These are phyloP conservation scores for Mycosphaerelloides madeirae DNA, from an alignment of 2,329 filamentous ascomycete species.

Conservation along the genomic window DNA sequence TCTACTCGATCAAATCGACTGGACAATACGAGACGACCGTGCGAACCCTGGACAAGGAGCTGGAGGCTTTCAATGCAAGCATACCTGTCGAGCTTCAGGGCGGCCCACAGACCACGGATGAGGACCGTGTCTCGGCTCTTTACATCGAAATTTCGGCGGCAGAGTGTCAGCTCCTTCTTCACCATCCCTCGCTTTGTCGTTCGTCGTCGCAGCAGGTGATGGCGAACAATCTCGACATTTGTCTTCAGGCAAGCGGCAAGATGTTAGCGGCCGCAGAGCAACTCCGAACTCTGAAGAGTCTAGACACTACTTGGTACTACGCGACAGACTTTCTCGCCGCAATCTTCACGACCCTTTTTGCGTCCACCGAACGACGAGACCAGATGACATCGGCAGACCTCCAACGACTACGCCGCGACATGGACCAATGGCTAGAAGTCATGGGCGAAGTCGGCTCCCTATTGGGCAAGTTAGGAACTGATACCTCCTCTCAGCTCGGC, in stretches of 20 bases:
- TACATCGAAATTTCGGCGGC: conserved; percentile 48
- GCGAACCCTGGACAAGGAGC: conserved; percentile 59
- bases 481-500: background rate
- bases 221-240: conserved; percentile 51
- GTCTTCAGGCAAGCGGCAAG: conserved; percentile 60
- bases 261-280: conserved; percentile 58
- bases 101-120: conserved; percentile 39
- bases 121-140: conserved; percentile 45
- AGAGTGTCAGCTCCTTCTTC: conserved; percentile 48
- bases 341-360: conserved; percentile 67
- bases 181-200: conserved; percentile 50
- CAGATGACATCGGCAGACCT: conserved; percentile 57
- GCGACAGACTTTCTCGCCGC: conserved; percentile 67
- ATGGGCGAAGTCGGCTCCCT: conserved; percentile 62
- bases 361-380: conserved; percentile 62
- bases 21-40: conserved; percentile 57
- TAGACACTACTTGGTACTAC: conserved; percentile 77
- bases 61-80: conserved; percentile 58
- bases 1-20: conserved; percentile 64
- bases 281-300: conserved; percentile 59
- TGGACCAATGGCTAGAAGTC: conserved; percentile 64
- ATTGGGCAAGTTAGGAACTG: conserved; percentile 51
- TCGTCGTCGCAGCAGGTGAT: conserved; percentile 56
- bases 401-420: conserved; percentile 58
- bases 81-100: conserved; percentile 59